phyloP scores from a whole-genome alignment of 768 basidiomycete genomes.

The Brasilioporus rufonigricans region DNA sequence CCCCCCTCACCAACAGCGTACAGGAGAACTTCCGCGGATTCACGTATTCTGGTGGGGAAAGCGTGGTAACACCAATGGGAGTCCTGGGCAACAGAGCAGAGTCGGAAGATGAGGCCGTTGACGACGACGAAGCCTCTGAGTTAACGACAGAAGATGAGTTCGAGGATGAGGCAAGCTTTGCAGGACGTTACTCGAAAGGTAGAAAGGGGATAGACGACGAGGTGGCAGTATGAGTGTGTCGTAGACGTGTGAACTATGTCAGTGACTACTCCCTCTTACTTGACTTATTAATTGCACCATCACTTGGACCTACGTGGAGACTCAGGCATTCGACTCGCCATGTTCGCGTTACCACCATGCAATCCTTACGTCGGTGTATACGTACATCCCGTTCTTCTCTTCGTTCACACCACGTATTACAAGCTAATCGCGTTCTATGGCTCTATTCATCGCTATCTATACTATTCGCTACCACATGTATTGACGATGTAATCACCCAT shows the following conservation, averaged over 20 bases:
- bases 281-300: conserved; percentile 1
- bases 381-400: background rate
- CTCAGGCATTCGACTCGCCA: conserved; percentile 14
- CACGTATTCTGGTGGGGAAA: conserved; percentile 80
- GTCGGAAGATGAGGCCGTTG: conserved; percentile 42
- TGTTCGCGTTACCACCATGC: conserved; percentile 7
- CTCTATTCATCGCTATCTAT: conserved; percentile 13
- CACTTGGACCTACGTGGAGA: conserved; percentile 22
- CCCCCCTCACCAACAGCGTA: conserved; percentile 84
- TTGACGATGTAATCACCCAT: conserved; percentile 24
- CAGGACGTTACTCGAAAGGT: conserved; percentile 67
- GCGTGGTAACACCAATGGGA: conserved; percentile 47
- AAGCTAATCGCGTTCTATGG: background rate
- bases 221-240: conserved; percentile 27
- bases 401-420: conserved; percentile 11
- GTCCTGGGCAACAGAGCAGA: conserved; percentile 32
- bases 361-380: conserved; percentile 5
- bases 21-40: conserved; percentile 98
- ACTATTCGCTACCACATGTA: conserved; percentile 26
- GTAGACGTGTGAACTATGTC: conserved; percentile 10
- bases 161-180: conserved; percentile 59
- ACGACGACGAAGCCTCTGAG: conserved; percentile 48
- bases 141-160: conserved; percentile 75
- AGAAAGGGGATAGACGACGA: conserved; percentile 44
- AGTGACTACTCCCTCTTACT: conserved; percentile 9